Conservation (phyloP, 257 asterid species). For the Solanum clarkiae region DNA sequence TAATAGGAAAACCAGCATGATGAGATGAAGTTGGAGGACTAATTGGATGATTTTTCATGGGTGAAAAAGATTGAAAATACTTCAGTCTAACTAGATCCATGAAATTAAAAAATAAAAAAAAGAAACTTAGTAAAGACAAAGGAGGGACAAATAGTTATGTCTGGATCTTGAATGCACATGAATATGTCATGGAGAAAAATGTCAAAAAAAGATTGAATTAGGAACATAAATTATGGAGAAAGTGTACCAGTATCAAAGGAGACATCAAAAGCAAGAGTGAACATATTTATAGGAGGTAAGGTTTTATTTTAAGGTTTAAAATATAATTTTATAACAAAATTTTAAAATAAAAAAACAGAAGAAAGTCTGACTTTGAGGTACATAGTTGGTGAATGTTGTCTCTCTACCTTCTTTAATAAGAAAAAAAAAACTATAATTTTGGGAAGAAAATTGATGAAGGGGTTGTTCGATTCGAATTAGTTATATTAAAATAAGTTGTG, state of each 20-base stretch:
- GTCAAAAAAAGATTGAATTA: neutral
- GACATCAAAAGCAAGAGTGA: neutral
- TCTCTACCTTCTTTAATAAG: slow-evolving; percentile 7
- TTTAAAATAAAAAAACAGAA: neutral
- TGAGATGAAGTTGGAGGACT: slow-evolving; percentile 22
- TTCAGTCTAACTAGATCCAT: slow-evolving; percentile 25
- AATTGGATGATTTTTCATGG: slow-evolving; percentile 14
- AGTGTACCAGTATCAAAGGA: neutral
- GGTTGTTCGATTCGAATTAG: neutral
- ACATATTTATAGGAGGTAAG: neutral
- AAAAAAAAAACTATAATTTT: slow-evolving; percentile 10
- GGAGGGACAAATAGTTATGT: neutral
- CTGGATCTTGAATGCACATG: slow-evolving; percentile 15
- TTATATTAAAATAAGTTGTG: neutral
- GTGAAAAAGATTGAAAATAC: slow-evolving; percentile 8
- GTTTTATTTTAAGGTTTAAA: neutral
- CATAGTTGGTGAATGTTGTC: slow-evolving; percentile 24
- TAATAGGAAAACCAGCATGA: slow-evolving; percentile 61
- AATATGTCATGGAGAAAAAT: slow-evolving; percentile 6
- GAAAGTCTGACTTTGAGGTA: neutral
- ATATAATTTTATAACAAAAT: neutral
- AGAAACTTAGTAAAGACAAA: neutral
- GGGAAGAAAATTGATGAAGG: slow-evolving; percentile 11
- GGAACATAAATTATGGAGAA: neutral
- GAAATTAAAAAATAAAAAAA: neutral